A percentile compares a stretch with the other conserved stretches of the same genome.
phyloP scores from a whole-genome alignment of 164 flowering plant genomes.

The Saururus chinensis region DNA sequence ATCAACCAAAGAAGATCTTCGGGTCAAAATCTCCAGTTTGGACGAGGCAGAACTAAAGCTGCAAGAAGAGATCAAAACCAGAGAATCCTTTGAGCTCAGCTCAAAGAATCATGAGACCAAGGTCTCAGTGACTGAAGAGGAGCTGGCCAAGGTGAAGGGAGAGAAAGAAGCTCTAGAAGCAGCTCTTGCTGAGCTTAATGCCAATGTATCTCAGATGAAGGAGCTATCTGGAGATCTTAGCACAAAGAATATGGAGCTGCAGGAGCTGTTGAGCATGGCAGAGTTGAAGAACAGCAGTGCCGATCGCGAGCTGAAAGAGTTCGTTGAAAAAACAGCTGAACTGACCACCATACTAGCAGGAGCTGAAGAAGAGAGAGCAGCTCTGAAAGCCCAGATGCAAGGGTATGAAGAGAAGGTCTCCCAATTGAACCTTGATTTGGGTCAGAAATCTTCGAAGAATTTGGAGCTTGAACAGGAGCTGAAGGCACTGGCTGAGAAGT shows the following conservation, averaged over 20 bases:
- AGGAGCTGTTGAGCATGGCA: conserved; percentile 41
- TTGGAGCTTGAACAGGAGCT: conserved; percentile 60
- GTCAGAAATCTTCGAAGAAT: conserved; percentile 24
- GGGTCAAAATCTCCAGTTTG: conserved; percentile 45
- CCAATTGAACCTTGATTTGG: conserved; percentile 39
- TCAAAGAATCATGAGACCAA: conserved; percentile 28
- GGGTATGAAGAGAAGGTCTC: conserved; percentile 38
- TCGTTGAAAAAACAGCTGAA: conserved; percentile 31
- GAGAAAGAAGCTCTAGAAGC: conserved; percentile 56
- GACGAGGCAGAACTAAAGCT: conserved; percentile 45
- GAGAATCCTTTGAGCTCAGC: conserved; percentile 28
- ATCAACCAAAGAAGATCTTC: conserved; percentile 43
- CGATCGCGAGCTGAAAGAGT: conserved; percentile 43
- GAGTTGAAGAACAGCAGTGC: conserved; percentile 37
- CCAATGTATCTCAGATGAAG: conserved; percentile 23
- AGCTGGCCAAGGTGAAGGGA: conserved; percentile 25
- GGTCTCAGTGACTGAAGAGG: conserved; percentile 27
- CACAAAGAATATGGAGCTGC: conserved; percentile 59
- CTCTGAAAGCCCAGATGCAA: conserved; percentile 24
- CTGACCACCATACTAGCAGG: conserved; percentile 22
- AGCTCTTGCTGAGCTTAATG: conserved; percentile 33
- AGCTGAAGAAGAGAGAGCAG: conserved; percentile 42
- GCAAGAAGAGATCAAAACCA: conserved; percentile 33
- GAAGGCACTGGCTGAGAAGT: conserved; percentile 31
- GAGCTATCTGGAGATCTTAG: conserved; percentile 50